Evolutionary conservation across 129 eudicot species (phyloP), one percentile per base, ranked within the genome.

Genomic region (Centaurea solstitialis): DNA sequence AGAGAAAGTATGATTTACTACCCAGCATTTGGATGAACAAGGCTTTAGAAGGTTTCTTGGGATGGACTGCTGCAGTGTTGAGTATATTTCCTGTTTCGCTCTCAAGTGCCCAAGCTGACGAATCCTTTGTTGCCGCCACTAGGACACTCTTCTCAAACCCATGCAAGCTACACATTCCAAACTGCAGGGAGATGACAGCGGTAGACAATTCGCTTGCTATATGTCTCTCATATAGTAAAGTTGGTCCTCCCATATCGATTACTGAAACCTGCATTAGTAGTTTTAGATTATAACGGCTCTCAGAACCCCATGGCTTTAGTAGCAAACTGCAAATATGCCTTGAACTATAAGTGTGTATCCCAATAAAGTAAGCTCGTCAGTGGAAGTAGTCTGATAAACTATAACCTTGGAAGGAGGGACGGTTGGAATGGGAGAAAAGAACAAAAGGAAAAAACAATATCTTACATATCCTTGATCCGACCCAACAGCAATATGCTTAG

Each of bases 391-490:
- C 37, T 17, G 15, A 69, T 33, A 15, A n/a, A 23, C 43, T 26
- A 23, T 67, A 9, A 20, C 17, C 21, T 33, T 33, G 22, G 47
- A 20, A 70, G 43, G 43, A 35, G 21, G 23, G 47, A 35, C 38
- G 67, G 67, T 43, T 10, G 22, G 67, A 73, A 38, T 39, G 24
- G 59, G 72, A 24, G 13, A 40, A 66, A 35, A 66, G 6, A 39
- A 11, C n/a, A 69, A 68, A 39, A 20, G 21, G 45, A 35, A 65
- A 65, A 68, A 13, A 40, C 68, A 47, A 35, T 59, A 82, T 74
- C 90, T 84, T 86, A 95, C 99, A 80, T 89, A 90, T 89, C 99
- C 99, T 88, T 91, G 90, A 22, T 93, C 99, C 24, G 98, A 89
- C n/a, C 98, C 99, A 24, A 93, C 91, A 41, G 97, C 98, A 83